Conservation (phyloP, 1,284 basidiomycete genomes). For the Puccinia brachypodii region DNA sequence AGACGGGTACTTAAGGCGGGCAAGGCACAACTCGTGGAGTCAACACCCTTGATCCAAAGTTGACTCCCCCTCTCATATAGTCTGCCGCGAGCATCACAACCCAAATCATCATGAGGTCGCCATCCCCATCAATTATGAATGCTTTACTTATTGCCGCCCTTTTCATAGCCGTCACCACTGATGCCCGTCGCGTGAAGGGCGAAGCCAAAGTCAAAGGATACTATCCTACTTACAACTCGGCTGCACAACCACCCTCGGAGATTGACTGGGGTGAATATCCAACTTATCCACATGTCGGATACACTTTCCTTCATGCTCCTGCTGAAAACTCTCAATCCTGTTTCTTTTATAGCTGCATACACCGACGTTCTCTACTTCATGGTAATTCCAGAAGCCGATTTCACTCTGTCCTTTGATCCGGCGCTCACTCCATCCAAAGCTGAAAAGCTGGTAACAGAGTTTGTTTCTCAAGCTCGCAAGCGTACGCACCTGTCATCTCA, state of each 20-base stretch:
- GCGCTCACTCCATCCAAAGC: not conserved
- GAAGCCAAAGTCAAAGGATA: not conserved
- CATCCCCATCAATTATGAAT: not conserved
- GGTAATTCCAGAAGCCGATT: slow-evolving; percentile 19
- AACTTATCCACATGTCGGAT: not conserved
- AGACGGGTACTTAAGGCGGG: too few relatives aligned
- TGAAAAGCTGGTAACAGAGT: slow-evolving; percentile 1
- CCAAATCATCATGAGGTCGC: not conserved
- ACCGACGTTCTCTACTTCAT: slow-evolving; percentile 43
- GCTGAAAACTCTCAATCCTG: too few relatives aligned
- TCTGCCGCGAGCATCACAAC: too few relatives aligned
- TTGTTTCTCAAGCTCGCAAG: slow-evolving; percentile 19
- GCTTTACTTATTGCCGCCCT: not conserved
- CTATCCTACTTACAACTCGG: not conserved
- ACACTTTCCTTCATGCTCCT: too few relatives aligned
- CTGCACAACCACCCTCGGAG: not conserved
- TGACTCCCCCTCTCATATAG: too few relatives aligned
- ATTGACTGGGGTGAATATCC: not conserved
- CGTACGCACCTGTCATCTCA: not conserved
- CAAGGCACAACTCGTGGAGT: too few relatives aligned
- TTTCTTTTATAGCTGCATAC: slow-evolving; percentile 17
- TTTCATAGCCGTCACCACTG: not conserved
- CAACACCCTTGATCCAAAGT: too few relatives aligned
- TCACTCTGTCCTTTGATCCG: slow-evolving; percentile 5
- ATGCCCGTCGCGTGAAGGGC: not conserved